Conservation (phyloP, 106 monocot species). For the Narthecium ossifragum region DNA sequence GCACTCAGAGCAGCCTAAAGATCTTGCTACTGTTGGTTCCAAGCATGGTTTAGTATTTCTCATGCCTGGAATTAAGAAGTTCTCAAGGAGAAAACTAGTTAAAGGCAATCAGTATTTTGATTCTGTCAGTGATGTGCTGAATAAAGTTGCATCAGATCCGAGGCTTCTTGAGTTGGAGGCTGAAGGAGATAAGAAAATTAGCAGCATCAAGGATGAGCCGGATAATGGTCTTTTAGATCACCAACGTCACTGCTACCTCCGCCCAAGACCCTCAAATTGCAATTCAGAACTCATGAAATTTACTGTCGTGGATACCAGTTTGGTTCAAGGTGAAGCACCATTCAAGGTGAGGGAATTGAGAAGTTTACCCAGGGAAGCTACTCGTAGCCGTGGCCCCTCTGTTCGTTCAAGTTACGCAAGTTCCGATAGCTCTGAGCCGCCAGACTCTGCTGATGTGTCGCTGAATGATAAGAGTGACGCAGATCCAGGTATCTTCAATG, state of each 20-base stretch:
- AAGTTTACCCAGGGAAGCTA: constrained; percentile 38
- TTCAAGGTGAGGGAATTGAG: constrained; percentile 46
- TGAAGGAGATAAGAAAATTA: constrained; percentile 16
- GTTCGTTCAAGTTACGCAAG: too few relatives aligned
- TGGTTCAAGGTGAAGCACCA: constrained; percentile 24
- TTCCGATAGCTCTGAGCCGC: too few relatives aligned
- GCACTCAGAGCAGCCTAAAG: constrained; percentile 81
- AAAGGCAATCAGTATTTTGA: constrained; percentile 92
- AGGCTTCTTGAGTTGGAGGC: constrained; percentile 57
- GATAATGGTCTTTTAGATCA: constrained; percentile 14
- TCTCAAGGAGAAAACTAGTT: constrained; percentile 67
- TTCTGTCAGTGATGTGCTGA: constrained; percentile 80
- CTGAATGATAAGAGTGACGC: too few relatives aligned
- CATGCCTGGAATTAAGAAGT: constrained; percentile 67
- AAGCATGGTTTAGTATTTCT: constrained; percentile 63
- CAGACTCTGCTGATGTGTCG: too few relatives aligned
- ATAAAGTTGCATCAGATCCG: constrained; percentile 77
- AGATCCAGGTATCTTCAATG: background rate
- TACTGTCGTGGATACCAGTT: constrained; percentile 70
- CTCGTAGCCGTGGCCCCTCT: background rate
- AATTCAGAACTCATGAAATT: constrained; percentile 44
- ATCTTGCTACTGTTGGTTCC: constrained; percentile 13
- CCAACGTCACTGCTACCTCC: too few relatives aligned
- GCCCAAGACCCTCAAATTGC: too few relatives aligned
- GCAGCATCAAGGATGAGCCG: constrained; percentile 21